A percentile compares a stretch with the other conserved stretches of the same genome.
These are phyloP conservation scores for Lepidium didymum DNA, from an alignment of 345 rosid genomes.

Conservation along the genomic window DNA sequence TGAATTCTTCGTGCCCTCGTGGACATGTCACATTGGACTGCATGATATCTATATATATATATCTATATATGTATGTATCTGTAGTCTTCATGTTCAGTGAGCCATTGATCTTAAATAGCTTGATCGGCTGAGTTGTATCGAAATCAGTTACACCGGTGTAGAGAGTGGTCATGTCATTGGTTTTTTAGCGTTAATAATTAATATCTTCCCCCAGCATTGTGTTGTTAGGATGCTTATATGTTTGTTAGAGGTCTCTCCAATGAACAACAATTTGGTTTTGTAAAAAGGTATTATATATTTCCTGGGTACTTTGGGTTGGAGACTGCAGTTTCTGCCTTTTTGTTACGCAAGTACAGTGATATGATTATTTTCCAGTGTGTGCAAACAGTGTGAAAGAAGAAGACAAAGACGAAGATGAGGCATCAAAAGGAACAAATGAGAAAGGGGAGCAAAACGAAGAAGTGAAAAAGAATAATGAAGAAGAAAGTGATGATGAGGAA, in stretches of 20 bases:
- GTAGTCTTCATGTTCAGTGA: not conserved
- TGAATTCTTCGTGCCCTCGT: not conserved
- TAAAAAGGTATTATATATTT: not conserved
- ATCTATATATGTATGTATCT: not conserved
- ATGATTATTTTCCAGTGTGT: conserved; percentile 9
- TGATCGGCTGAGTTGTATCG: not conserved
- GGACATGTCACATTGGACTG: not conserved
- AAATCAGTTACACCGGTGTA: not conserved
- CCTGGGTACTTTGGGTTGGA: not conserved
- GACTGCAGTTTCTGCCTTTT: conserved; percentile 1
- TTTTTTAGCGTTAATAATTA: not conserved
- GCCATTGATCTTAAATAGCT: not conserved
- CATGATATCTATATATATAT: not conserved
- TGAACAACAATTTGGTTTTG: not conserved
- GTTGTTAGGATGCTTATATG: not conserved
- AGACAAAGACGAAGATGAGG: conserved; percentile 14
- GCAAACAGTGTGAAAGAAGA: conserved; percentile 16
- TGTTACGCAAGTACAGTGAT: not conserved
- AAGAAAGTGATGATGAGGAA: conserved; percentile 22
- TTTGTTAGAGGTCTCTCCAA: not conserved
- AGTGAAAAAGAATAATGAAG: conserved; percentile 27
- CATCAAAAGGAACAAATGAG: conserved; percentile 21
- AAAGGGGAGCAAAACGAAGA: conserved; percentile 27
- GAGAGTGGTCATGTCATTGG: not conserved
- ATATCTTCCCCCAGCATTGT: not conserved